These are phyloP conservation scores for Colletotrichum spaethianum DNA, from an alignment of 2,329 filamentous ascomycete genomes.

Conservation along the genomic window DNA sequence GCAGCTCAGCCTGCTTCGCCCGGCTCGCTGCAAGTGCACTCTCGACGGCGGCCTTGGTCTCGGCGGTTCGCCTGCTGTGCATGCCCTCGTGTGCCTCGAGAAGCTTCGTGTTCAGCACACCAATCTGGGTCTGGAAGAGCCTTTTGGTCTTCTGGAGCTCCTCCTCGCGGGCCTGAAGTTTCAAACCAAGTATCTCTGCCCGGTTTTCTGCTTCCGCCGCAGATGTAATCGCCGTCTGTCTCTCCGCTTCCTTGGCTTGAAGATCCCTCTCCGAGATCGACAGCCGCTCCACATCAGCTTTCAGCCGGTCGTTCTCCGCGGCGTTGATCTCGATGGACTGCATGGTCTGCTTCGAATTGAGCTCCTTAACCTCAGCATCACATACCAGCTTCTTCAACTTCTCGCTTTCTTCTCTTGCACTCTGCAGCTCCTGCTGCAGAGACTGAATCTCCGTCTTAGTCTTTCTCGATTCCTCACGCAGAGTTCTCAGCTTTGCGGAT, in stretches of 20 bases:
- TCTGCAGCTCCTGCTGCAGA: conserved; percentile 71
- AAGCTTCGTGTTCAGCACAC: conserved; percentile 62
- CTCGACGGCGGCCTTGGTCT: conserved; percentile 58
- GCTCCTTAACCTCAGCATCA: conserved; percentile 77
- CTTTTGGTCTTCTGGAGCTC: conserved; percentile 60
- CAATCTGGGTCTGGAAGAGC: conserved; percentile 64
- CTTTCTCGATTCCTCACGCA: conserved; percentile 79
- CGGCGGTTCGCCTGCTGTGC: conserved; percentile 44
- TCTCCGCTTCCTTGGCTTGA: conserved; percentile 74
- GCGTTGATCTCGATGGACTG: conserved; percentile 74
- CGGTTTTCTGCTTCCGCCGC: conserved; percentile 72
- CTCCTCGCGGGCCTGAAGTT: conserved; percentile 66
- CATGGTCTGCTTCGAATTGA: conserved; percentile 74
- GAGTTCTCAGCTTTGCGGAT: conserved; percentile 73
- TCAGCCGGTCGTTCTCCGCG: conserved; percentile 72
- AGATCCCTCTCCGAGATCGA: conserved; percentile 73
- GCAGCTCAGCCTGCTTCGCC: conserved; percentile 67
- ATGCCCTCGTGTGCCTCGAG: conserved; percentile 53
- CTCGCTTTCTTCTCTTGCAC: conserved; percentile 71
- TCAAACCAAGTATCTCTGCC: conserved; percentile 71
- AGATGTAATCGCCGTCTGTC: conserved; percentile 69
- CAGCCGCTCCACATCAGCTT: conserved; percentile 71
- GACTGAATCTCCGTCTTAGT: conserved; percentile 71
- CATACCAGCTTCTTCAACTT: conserved; percentile 77
- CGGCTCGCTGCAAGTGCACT: conserved; percentile 64